Conservation (phyloP, 192 early-diverging fungal genomes). For the Backusella liffmaniae region DNA sequence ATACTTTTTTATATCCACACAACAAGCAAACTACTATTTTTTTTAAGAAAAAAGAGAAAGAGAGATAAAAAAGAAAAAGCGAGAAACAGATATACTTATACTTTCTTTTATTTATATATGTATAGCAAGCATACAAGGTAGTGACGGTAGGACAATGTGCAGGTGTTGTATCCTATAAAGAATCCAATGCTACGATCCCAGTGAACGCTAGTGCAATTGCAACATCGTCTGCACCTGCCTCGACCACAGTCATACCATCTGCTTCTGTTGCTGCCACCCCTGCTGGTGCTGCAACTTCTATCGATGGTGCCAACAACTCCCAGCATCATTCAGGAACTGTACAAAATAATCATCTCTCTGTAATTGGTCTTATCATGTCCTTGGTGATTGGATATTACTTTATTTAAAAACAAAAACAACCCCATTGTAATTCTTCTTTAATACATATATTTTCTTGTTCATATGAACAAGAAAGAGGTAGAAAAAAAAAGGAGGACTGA, state of each 20-base stretch:
- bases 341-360: not conserved
- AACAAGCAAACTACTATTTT: not conserved
- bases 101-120: not conserved
- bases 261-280: not conserved
- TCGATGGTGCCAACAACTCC: not conserved
- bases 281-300: constrained; percentile 12
- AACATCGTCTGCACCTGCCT: not conserved
- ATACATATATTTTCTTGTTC: not conserved
- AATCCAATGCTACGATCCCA: constrained; percentile 7
- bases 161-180: constrained; percentile 25
- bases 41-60: not conserved
- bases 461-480: not conserved
- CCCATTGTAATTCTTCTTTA: not conserved
- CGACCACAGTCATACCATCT: not conserved
- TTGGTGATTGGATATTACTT: not conserved
- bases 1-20: not conserved
- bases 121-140: constrained; percentile 30
- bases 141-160: constrained; percentile 31
- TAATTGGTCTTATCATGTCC: not conserved
- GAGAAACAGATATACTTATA: not conserved
- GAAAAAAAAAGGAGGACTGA: not conserved
- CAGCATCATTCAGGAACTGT: not conserved
- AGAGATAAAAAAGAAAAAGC: not conserved
- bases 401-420: not conserved
- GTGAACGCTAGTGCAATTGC: not conserved